phyloP scores from a whole-genome alignment of 768 basidiomycete species.

The Symmetrospora coprosmae region DNA sequence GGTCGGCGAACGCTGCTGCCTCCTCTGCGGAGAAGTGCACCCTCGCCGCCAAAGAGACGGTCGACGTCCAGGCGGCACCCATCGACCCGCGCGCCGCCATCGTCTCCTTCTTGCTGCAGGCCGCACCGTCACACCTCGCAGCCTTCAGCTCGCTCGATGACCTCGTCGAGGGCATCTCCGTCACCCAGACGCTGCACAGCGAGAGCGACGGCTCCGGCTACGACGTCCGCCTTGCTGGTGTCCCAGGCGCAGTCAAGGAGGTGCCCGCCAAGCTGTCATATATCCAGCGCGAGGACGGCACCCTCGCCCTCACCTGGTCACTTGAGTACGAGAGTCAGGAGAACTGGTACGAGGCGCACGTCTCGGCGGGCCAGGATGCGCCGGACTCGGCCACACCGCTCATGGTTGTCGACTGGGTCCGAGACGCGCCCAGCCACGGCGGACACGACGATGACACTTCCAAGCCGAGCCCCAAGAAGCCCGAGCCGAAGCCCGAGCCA shows the following conservation, averaged over 20 bases:
- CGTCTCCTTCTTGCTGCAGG: conserved; percentile 25
- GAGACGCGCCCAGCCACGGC: no score
- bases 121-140: conserved; percentile 7
- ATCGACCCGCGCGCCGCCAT: conserved; percentile 28
- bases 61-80: no score
- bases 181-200: conserved; percentile 42
- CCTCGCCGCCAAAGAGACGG: neutral
- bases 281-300: conserved; percentile 53
- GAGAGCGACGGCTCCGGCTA: conserved; percentile 41
- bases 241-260: conserved; percentile 63
- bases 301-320: conserved; percentile 71
- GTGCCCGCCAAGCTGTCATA: conserved; percentile 70
- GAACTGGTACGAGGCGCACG: conserved; percentile 89
- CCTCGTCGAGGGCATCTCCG: conserved; percentile 43
- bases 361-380: conserved; percentile 54
- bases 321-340: conserved; percentile 86
- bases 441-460: no score
- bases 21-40: conserved; percentile 1
- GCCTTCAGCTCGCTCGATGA: neutral
- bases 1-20: no score
- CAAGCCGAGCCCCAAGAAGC: conserved; percentile 35
- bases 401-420: conserved; percentile 89
- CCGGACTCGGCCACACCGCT: conserved; percentile 57
- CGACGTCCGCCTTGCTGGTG: conserved; percentile 45
- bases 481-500: conserved; percentile 29